Base-by-base conservation (phyloP, 225 moss, liverwort and hornwort species). In the Sphagnum contortum region DNA sequence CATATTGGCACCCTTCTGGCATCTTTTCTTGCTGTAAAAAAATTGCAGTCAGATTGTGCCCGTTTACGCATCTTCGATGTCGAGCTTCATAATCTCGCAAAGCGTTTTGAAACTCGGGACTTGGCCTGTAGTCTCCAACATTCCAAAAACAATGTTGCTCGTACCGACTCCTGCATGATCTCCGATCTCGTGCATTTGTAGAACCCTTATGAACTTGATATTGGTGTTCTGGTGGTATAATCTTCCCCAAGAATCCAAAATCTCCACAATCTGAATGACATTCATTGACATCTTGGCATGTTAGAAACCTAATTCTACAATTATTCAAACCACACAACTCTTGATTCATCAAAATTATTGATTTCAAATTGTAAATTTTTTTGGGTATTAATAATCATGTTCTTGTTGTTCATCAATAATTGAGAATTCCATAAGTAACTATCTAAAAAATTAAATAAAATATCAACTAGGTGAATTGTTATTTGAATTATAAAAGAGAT, bases 81-180 rank as follows among this genome's bases (percentile, higher is more conserved):
- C 69, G 52, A 47, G 73, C 55, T 66, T 85, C 85, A 45, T 81
- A 85, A 6, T 50, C 57, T 49, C 74, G 75, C 2, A 85, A 69
- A 12, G 64, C 72, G 4, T 12, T 9, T 14, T 74, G 67, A 57
- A 78, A 81, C 3, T 62, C 59, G 45, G 63, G 5, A 9, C 72
- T 45, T 5, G 85, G 85, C 29, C 12, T 51, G 48, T 70, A 64
- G 10, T 66, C 57, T 14, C 64, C 49, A 7, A 64, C 67, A 63
- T 67, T 71, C 85, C 85, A 85, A 47, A 76, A 72, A 62, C 85
- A 85, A 57, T 78, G 85, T 53, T 85, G 85, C 48, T 68, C 44
- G 56, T 74, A 72, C 67, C 66, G 76, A 73, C 85, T 85, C 13
- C 58, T 76, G 73, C 85, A 85, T 4, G 58, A 13, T 50, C 48